Percentiles rank a stretch among this genome's conserved stretches.
phyloP scores from a whole-genome alignment of 2,329 filamentous ascomycete species.

The Berkeleyomyces rouxiae region DNA sequence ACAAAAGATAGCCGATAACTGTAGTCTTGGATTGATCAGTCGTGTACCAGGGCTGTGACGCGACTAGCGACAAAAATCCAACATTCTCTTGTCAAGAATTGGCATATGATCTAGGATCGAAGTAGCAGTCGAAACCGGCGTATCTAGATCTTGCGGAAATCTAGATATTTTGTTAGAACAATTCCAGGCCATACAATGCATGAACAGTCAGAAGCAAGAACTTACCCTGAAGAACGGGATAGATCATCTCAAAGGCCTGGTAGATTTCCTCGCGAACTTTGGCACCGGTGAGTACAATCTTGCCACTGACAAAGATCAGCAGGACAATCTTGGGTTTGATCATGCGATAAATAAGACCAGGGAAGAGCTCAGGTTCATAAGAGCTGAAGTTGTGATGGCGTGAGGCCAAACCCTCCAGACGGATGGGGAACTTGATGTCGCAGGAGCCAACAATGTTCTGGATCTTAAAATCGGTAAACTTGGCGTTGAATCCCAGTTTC shows the following conservation, averaged over 20 bases:
- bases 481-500: slow-evolving; percentile 98
- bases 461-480: slow-evolving; percentile 99
- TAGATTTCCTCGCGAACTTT: slow-evolving; percentile 98
- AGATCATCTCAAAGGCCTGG: slow-evolving; percentile 92
- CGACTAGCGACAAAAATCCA: not conserved
- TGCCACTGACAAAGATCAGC: slow-evolving; percentile 88
- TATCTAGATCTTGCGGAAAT: slow-evolving; percentile 41
- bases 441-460: slow-evolving; percentile 98
- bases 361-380: slow-evolving; percentile 96
- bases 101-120: not conserved
- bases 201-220: slow-evolving; percentile 14
- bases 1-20: not conserved
- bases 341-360: slow-evolving; percentile 99
- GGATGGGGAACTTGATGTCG: slow-evolving; percentile 98
- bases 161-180: slow-evolving; percentile 19
- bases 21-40: no score
- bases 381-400: slow-evolving; percentile 99
- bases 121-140: not conserved
- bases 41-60: no score
- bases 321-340: slow-evolving; percentile 94
- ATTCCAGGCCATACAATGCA: slow-evolving; percentile 10
- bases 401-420: slow-evolving; percentile 84
- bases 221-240: slow-evolving; percentile 78
- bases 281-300: slow-evolving; percentile 93
- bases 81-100: not conserved